Evolutionary conservation across 2,329 filamentous ascomycete species (phyloP).

Genomic region (Pestalotiopsis sp.): DNA sequence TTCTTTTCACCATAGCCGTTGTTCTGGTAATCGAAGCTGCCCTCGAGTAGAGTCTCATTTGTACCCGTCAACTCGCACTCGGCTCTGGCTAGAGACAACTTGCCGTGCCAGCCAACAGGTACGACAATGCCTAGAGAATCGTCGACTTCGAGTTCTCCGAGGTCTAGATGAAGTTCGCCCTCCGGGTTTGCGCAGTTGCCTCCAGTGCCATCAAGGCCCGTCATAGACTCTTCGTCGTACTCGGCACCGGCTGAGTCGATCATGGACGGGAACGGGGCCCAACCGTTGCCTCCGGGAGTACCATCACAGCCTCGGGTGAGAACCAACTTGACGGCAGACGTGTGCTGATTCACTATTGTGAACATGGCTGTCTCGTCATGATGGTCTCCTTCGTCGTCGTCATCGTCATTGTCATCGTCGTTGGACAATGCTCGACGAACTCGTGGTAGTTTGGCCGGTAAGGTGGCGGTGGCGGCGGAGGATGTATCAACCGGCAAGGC

Average conservation of each 20-base stretch:
- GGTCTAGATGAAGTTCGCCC: background rate
- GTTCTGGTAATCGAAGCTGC: background rate
- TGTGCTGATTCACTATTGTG: background rate
- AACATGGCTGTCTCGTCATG: background rate
- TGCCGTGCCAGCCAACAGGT: background rate
- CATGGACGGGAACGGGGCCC: background rate
- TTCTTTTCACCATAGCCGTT: background rate
- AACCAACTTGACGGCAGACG: background rate
- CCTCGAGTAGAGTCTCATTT: slow-evolving; percentile 2
- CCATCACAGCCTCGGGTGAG: background rate
- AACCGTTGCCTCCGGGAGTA: background rate
- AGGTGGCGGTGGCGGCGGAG: background rate
- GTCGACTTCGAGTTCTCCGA: background rate
- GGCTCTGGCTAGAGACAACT: background rate
- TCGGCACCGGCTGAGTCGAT: background rate
- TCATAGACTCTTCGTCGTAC: background rate
- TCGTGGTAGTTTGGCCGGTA: background rate
- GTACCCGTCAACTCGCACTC: background rate
- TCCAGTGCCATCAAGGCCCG: background rate
- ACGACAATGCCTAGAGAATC: background rate
- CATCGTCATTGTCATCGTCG: background rate
- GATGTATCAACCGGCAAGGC: background rate
- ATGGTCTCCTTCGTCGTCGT: too few species aligned
- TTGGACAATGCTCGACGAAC: background rate
- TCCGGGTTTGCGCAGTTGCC: background rate